Conservation (phyloP, 306 rosid species). For the Canavalia gladiata region DNA sequence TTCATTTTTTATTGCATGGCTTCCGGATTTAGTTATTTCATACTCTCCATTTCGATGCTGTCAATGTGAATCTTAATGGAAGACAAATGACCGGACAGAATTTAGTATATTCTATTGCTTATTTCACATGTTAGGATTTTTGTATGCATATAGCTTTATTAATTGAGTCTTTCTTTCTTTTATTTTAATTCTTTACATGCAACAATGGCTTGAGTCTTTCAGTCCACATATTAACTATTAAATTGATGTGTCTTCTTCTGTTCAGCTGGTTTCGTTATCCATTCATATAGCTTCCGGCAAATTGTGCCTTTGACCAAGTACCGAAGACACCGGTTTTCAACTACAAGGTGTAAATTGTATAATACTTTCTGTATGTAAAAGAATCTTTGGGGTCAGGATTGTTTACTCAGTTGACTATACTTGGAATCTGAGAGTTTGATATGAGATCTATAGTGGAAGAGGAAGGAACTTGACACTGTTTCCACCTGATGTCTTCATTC, state of each 20-base stretch:
- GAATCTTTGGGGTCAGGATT: slow-evolving; percentile 56
- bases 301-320: slow-evolving; percentile 64
- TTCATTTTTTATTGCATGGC: slow-evolving; percentile 26
- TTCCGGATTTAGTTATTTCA: slow-evolving; percentile 44
- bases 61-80: slow-evolving; percentile 61
- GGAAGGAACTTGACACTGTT: slow-evolving; percentile 49
- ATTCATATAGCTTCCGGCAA: slow-evolving; percentile 48
- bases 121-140: slow-evolving; percentile 59
- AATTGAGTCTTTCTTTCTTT: background rate
- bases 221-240: slow-evolving; percentile 51
- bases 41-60: slow-evolving; percentile 51
- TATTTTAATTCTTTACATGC: background rate
- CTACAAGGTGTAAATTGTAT: slow-evolving; percentile 52
- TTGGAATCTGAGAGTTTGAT: slow-evolving; percentile 50
- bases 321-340: slow-evolving; percentile 51
- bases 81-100: slow-evolving; percentile 45
- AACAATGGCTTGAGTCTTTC: slow-evolving; percentile 55
- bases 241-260: slow-evolving; percentile 60
- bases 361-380: slow-evolving; percentile 45
- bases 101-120: slow-evolving; percentile 58
- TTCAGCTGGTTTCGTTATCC: slow-evolving; percentile 63
- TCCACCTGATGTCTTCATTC: slow-evolving; percentile 56
- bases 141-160: slow-evolving; percentile 19
- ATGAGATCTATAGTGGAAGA: slow-evolving; percentile 63
- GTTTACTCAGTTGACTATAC: slow-evolving; percentile 55